Evolutionary conservation across 2,329 filamentous ascomycete genomes (phyloP).

Genomic region (Trichoderma hamatum): DNA sequence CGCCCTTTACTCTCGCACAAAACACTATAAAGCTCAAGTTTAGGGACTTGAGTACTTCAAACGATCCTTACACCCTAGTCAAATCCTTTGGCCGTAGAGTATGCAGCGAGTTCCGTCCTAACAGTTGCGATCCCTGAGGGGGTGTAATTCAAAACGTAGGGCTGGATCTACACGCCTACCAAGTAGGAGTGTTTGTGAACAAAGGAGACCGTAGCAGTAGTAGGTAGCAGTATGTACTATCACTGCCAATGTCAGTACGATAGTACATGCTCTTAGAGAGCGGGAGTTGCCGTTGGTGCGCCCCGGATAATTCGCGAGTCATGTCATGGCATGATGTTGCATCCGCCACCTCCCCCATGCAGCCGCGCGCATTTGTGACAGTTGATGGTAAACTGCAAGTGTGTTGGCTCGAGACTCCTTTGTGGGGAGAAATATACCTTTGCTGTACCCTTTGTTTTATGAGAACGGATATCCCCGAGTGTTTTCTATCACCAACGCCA

Average conservation of each 20-base stretch:
- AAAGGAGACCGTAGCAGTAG: not conserved
- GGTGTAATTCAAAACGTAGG: not conserved
- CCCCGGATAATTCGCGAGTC: conserved; percentile 12
- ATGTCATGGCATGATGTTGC: conserved; percentile 9
- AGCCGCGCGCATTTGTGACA: not conserved
- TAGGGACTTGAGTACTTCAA: not conserved
- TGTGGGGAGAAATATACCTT: not conserved
- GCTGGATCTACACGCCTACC: not conserved
- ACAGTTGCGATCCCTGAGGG: not conserved
- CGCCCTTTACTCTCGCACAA: not conserved
- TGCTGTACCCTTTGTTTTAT: not conserved
- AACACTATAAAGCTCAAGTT: not conserved
- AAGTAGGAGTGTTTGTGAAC: not conserved
- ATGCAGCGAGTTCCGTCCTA: not conserved
- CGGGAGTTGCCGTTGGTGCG: not conserved
- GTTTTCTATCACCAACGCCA: not conserved
- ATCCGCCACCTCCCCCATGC: not conserved
- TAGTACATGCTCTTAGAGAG: not conserved
- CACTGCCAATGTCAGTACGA: not conserved
- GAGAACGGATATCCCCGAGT: not conserved
- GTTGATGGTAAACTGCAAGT: not conserved
- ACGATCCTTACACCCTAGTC: not conserved
- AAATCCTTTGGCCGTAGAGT: not conserved
- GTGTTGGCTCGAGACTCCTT: not conserved
- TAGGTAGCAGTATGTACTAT: not conserved